Conservation (phyloP, 106 monocot species). For the Phalaenopsis aphrodite region DNA sequence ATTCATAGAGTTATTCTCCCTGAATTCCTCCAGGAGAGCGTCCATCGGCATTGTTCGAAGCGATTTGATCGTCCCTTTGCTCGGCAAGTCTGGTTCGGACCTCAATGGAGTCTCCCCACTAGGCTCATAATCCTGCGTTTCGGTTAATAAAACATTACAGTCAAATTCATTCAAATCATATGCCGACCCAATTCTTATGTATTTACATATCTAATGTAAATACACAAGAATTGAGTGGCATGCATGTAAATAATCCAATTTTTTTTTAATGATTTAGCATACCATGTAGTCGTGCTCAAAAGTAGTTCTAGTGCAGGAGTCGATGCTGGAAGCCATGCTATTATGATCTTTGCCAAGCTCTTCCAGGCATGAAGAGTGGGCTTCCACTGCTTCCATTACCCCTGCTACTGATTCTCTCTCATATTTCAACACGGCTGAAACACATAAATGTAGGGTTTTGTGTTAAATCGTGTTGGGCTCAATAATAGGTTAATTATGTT, state of each 20-base stretch:
- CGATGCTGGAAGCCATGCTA: conserved; percentile 27
- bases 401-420: conserved; percentile 24
- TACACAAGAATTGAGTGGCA: too few species aligned
- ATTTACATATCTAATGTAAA: too few species aligned
- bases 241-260: background rate
- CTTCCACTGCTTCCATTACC: conserved; percentile 29
- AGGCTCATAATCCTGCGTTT: conserved; percentile 59
- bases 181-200: too few species aligned
- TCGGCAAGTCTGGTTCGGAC: conserved; percentile 67
- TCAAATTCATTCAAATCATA: background rate
- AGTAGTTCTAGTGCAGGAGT: conserved; percentile 28
- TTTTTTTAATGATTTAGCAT: background rate
- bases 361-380: conserved; percentile 30
- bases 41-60: conserved; percentile 76
- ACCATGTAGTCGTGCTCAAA: conserved; percentile 52
- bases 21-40: conserved; percentile 58
- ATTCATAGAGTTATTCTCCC: conserved; percentile 86
- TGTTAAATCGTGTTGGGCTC: too few species aligned
- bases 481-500: too few species aligned
- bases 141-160: background rate
- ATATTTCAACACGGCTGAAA: conserved; percentile 36
- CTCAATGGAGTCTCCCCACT: conserved; percentile 66
- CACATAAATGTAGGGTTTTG: background rate
- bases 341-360: conserved; percentile 40
- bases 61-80: conserved; percentile 64